Base-by-base conservation (phyloP, 2,329 filamentous ascomycete genomes). In the Ceratocystiopsis minuta region DNA sequence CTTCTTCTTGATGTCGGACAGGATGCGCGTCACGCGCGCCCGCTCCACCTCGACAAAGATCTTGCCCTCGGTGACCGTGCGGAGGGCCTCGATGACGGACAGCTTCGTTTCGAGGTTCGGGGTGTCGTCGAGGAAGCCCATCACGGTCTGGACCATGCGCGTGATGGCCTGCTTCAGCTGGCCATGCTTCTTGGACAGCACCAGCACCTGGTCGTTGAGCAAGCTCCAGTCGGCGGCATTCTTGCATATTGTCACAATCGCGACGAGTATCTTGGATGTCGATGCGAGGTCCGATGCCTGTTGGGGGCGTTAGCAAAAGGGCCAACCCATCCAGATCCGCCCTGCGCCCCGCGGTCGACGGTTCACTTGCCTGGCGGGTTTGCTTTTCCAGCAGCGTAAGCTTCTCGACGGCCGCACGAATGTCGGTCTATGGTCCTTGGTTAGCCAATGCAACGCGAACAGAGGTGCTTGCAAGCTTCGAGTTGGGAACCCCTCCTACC, bases 1-100 rank as follows among this genome's bases (percentile, higher is more conserved):
- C 50, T 82, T 66, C 64, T 93, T 95, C 71, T 96, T 96, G 69
- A 98, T 96, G 61, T 95, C 77, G 40, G 90, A 96, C 13, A 98
- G 71, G 50, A 94, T 92, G 57, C 80, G 85, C 53, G 90, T 98
- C 46, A 98, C 80, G 51, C 90, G 82, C 49, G 90, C 90, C 51
- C 90, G 79, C 70, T 98, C 90, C 41, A 98, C 90, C 67, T 98
- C 90, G 53, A 98, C 88, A 55, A 98, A 98, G 59, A 98, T 98
- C 80, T 98, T 98, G 64, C 90, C 90, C 63, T 98, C 90, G 10
- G 90, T 98, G 39, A 98, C 88, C 36, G 88, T 96, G 53, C 90
- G 77, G 54, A 98, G 63, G 1, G 88, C 92, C 63, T 98, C 88
- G 55, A 98, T 98, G 45, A 94, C 77, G 17, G 83, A 80, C 44